These are phyloP conservation scores for Parastagonospora nodorum DNA, from an alignment of 2,329 filamentous ascomycete species.

Conservation along the genomic window DNA sequence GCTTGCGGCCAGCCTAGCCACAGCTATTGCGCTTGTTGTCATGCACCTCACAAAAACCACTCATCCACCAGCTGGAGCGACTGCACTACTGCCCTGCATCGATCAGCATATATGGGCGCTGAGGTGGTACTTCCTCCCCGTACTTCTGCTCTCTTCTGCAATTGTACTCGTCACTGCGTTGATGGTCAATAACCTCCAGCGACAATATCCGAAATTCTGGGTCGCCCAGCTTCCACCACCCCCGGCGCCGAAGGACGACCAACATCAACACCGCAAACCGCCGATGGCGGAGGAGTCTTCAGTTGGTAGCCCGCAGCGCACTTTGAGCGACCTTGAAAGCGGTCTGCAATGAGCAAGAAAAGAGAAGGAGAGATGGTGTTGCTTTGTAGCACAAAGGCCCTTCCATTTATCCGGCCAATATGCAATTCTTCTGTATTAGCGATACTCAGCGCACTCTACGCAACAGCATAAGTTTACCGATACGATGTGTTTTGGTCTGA, in stretches of 20 bases:
- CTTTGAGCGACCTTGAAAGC: slow-evolving; percentile 22
- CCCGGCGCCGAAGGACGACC: slow-evolving; percentile 16
- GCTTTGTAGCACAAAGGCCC: no score
- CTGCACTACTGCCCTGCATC: slow-evolving; percentile 51
- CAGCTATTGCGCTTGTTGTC: slow-evolving; percentile 49
- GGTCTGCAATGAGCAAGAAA: slow-evolving; percentile 8
- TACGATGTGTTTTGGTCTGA: no score
- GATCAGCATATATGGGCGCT: slow-evolving; percentile 46
- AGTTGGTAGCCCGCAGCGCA: slow-evolving; percentile 13
- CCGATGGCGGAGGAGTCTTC: slow-evolving; percentile 14
- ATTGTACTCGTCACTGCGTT: slow-evolving; percentile 49
- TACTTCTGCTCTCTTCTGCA: slow-evolving; percentile 48
- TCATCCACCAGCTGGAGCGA: slow-evolving; percentile 55
- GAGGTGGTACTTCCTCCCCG: slow-evolving; percentile 51
- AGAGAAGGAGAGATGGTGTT: no score
- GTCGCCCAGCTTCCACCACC: slow-evolving; percentile 45
- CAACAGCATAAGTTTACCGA: no score
- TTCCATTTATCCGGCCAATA: no score
- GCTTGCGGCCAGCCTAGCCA: slow-evolving; percentile 51
- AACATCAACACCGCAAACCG: slow-evolving; percentile 6
- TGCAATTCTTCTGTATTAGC: no score
- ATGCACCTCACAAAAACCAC: slow-evolving; percentile 55
- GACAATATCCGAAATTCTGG: slow-evolving; percentile 55
- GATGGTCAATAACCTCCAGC: slow-evolving; percentile 52
- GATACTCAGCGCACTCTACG: no score